Conservation (phyloP, 192 early-diverging fungal species). For the Coemansia sp. region DNA sequence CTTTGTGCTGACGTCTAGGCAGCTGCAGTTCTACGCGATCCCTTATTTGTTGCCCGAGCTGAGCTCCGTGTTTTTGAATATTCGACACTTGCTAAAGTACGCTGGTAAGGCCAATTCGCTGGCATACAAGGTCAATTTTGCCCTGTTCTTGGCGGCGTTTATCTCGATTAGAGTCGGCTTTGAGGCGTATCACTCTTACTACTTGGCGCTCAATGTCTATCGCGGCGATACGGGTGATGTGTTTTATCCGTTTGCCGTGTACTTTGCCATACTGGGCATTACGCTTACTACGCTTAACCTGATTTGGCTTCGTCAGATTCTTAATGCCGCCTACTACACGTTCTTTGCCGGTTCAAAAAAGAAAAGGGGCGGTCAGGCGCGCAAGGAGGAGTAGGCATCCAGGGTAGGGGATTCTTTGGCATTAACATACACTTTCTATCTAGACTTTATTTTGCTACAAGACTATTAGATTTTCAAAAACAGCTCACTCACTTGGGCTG, state of each 20-base stretch:
- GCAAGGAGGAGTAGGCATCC: not conserved
- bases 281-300: constrained; percentile 35
- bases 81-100: constrained; percentile 35
- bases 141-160: constrained; percentile 22
- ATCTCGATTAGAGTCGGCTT: constrained; percentile 34
- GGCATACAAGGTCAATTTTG: constrained; percentile 42
- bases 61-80: constrained; percentile 46
- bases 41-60: constrained; percentile 43
- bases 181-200: constrained; percentile 31
- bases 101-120: constrained; percentile 11
- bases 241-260: constrained; percentile 41
- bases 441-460: not conserved
- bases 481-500: no score
- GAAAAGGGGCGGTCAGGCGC: not conserved
- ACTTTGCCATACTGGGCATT: constrained; percentile 31
- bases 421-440: not conserved
- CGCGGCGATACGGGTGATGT: constrained; percentile 10
- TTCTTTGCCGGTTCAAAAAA: not conserved
- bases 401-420: not conserved
- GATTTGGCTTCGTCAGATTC: constrained; percentile 48
- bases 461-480: no score
- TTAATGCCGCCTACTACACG: constrained; percentile 34
- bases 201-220: constrained; percentile 11
- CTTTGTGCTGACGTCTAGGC: constrained; percentile 31
- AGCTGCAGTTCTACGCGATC: constrained; percentile 47